Percentiles rank a stretch among this genome's conserved stretches.
phyloP scores from a whole-genome alignment of 2,329 filamentous ascomycete species.

The Alternaria conjuncta region DNA sequence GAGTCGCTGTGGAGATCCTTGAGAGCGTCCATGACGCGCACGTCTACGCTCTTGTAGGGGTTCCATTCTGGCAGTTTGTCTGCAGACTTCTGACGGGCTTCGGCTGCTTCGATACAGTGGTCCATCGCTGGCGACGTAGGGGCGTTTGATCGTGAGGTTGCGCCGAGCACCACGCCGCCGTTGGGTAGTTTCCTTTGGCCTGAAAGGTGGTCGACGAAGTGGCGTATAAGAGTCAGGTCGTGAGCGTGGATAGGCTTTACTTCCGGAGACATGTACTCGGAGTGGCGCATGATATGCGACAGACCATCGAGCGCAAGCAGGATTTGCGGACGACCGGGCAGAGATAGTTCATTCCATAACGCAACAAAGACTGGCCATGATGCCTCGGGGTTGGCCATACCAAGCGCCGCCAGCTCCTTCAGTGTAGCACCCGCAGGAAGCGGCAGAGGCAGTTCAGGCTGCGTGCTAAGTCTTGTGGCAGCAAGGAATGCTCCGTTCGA shows the following conservation, averaged over 20 bases:
- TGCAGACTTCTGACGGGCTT: slow-evolving; percentile 50
- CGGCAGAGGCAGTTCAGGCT: slow-evolving; percentile 65
- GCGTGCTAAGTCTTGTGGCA: slow-evolving; percentile 56
- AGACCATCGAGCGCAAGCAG: slow-evolving; percentile 81
- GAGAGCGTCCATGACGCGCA: slow-evolving; percentile 57
- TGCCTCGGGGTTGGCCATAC: slow-evolving; percentile 75
- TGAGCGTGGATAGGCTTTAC: slow-evolving; percentile 83
- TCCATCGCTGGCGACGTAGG: slow-evolving; percentile 71
- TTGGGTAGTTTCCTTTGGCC: slow-evolving; percentile 63
- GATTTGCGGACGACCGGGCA: slow-evolving; percentile 65
- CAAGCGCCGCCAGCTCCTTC: slow-evolving; percentile 70
- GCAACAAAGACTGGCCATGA: slow-evolving; percentile 83
- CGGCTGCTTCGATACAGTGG: slow-evolving; percentile 64
- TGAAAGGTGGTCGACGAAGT: slow-evolving; percentile 74
- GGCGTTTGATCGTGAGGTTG: slow-evolving; percentile 75
- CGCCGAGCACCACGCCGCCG: slow-evolving; percentile 79
- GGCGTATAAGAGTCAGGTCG: slow-evolving; percentile 76
- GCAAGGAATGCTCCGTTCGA: slow-evolving; percentile 73
- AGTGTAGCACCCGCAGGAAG: slow-evolving; percentile 67
- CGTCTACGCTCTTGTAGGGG: slow-evolving; percentile 61
- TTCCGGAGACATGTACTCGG: slow-evolving; percentile 74
- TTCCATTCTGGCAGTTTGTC: slow-evolving; percentile 52
- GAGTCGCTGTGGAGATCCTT: slow-evolving; percentile 46
- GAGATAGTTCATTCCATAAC: slow-evolving; percentile 78
- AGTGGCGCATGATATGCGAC: slow-evolving; percentile 78